These are phyloP conservation scores for Colletotrichum caudatum DNA, from an alignment of 2,329 filamentous ascomycete species.

Conservation along the genomic window DNA sequence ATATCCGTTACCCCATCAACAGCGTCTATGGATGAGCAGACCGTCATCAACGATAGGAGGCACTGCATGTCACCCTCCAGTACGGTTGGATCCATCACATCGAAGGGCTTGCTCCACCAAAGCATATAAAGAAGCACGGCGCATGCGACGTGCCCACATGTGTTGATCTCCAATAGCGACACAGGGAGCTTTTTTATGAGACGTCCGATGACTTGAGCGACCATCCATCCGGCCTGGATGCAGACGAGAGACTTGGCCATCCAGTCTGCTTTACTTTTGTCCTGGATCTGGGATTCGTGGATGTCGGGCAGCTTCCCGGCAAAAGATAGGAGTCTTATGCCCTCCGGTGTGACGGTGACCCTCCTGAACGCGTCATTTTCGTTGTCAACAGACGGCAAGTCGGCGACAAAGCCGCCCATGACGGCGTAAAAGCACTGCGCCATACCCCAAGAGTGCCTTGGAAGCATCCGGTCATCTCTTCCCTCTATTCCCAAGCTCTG, in stretches of 20 bases:
- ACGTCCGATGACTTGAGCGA: slow-evolving; percentile 51
- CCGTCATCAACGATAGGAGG: slow-evolving; percentile 18
- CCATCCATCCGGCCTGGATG: slow-evolving; percentile 54
- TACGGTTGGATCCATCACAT: slow-evolving; percentile 30
- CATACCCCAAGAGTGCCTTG: slow-evolving; percentile 39
- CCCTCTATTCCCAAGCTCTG: fast-evolving
- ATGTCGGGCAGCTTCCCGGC: slow-evolving; percentile 29
- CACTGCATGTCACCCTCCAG: slow-evolving; percentile 8
- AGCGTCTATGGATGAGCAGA: slow-evolving; percentile 30
- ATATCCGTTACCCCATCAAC: slow-evolving; percentile 30
- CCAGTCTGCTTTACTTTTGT: slow-evolving; percentile 52
- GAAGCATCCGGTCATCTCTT: not conserved
- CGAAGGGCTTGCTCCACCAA: slow-evolving; percentile 51
- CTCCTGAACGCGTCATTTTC: slow-evolving; percentile 4
- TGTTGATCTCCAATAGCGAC: slow-evolving; percentile 52
- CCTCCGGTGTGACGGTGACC: slow-evolving; percentile 32
- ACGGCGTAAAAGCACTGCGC: slow-evolving; percentile 48
- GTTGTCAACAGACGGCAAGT: slow-evolving; percentile 19
- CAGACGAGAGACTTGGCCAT: slow-evolving; percentile 51
- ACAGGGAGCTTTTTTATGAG: slow-evolving; percentile 49
- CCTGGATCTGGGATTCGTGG: slow-evolving; percentile 46
- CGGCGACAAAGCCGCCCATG: slow-evolving; percentile 49
- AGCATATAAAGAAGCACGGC: slow-evolving; percentile 50
- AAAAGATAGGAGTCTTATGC: slow-evolving; percentile 27
- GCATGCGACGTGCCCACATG: slow-evolving; percentile 51